Percentiles rank a stretch among this genome's conserved stretches.
phyloP scores from a whole-genome alignment of 2,329 filamentous ascomycete genomes.

The Colletotrichum filicis region DNA sequence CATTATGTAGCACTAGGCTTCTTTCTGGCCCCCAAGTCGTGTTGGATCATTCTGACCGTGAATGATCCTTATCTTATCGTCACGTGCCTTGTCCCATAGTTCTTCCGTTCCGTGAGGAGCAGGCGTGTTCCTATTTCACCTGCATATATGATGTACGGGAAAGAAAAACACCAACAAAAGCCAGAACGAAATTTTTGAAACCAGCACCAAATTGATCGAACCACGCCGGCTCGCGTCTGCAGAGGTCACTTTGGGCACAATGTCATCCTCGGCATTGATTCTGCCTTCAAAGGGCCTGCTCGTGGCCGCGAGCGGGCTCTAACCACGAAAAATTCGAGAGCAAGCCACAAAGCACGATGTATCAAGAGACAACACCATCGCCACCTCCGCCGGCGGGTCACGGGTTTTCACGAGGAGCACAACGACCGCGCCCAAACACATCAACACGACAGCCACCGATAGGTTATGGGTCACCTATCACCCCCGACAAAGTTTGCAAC shows the following conservation, averaged over 20 bases:
- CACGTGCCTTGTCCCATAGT: no score
- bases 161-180: background rate
- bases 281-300: background rate
- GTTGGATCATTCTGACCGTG: no score
- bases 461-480: background rate
- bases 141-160: no score
- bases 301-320: slow-evolving; percentile 7
- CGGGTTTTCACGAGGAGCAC: background rate
- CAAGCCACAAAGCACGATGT: slow-evolving; percentile 4
- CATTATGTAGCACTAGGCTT: no score
- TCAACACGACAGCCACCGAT: background rate
- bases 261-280: slow-evolving; percentile 13
- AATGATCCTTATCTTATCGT: no score
- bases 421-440: slow-evolving; percentile 10
- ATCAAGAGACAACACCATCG: slow-evolving; percentile 1
- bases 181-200: slow-evolving; percentile 13
- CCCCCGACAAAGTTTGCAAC: slow-evolving; percentile 6
- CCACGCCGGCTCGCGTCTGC: slow-evolving; percentile 6
- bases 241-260: background rate
- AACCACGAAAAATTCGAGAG: slow-evolving; percentile 16
- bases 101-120: no score
- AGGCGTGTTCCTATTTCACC: no score
- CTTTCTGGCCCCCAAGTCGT: no score
- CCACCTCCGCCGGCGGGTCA: background rate
- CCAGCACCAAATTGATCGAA: slow-evolving; percentile 11